Conservation (phyloP, 2,329 filamentous ascomycete species). For the Alternaria rosae region DNA sequence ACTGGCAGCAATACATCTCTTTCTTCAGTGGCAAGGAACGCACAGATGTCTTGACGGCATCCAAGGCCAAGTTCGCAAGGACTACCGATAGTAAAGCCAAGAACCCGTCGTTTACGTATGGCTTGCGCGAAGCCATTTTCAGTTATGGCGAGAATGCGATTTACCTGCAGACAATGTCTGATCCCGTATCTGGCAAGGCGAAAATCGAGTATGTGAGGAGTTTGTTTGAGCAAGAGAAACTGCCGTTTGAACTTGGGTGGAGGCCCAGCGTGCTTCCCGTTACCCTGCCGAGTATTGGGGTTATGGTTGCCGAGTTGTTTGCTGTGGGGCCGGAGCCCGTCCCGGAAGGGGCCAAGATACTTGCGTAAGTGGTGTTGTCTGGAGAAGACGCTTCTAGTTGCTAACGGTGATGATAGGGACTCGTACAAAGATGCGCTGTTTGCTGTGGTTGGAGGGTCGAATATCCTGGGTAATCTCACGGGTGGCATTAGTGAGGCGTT, state of each 20-base stretch:
- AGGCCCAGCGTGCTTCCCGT: conserved; percentile 20
- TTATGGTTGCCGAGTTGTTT: conserved; percentile 20
- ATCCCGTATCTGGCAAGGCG: conserved; percentile 10
- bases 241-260: conserved; percentile 25
- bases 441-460: conserved; percentile 14
- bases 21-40: conserved; percentile 19
- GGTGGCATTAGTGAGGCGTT: conserved; percentile 18
- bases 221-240: conserved; percentile 25
- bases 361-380: conserved; percentile 6
- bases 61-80: conserved; percentile 18
- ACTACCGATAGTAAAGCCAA: conserved; percentile 15
- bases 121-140: conserved; percentile 13
- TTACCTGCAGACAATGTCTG: conserved; percentile 19
- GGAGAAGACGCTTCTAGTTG: too few relatives aligned
- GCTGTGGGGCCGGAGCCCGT: conserved; percentile 10
- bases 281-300: conserved; percentile 20
- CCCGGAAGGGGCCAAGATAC: conserved; percentile 12
- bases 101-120: conserved; percentile 24
- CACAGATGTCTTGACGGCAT: conserved; percentile 19
- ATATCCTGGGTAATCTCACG: conserved; percentile 21
- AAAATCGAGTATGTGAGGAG: conserved; percentile 19
- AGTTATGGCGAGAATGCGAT: conserved; percentile 28
- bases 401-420: conserved; percentile 7
- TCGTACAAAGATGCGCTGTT: conserved; percentile 24
- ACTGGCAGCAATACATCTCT: conserved; percentile 22